phyloP scores from a whole-genome alignment of 192 early-diverging fungal species.

The Pilaira anomala region DNA sequence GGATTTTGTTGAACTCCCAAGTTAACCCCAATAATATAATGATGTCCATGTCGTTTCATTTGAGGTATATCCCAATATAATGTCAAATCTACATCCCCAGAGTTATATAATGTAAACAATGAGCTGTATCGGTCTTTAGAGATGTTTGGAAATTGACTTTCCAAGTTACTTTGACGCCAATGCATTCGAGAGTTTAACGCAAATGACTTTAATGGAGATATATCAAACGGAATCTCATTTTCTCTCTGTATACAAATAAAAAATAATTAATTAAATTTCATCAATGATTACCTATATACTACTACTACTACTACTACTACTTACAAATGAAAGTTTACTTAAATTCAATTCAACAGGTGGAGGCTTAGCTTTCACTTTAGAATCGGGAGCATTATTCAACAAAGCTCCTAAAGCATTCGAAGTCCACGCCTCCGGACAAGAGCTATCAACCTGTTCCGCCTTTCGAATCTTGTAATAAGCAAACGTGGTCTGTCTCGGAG shows the following conservation, averaged over 20 bases:
- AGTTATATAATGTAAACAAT: constrained; percentile 83
- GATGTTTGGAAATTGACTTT: constrained; percentile 65
- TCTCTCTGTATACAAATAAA: constrained; percentile 47
- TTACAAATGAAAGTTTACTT: constrained; percentile 51
- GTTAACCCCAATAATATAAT: constrained; percentile 91
- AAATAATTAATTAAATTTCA: constrained; percentile 39
- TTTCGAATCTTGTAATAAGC: constrained; percentile 49
- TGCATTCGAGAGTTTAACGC: constrained; percentile 66
- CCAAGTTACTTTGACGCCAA: constrained; percentile 65
- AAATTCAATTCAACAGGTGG: constrained; percentile 46
- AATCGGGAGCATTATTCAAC: constrained; percentile 38
- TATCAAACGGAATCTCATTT: constrained; percentile 53
- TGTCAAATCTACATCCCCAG: constrained; percentile 83
- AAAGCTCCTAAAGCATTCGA: constrained; percentile 45
- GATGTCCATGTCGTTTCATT: constrained; percentile 68
- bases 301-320: background rate
- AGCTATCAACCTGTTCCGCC: background rate
- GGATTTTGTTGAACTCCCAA: constrained; percentile 74
- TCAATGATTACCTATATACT: constrained; percentile 21
- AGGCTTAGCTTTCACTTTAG: constrained; percentile 28
- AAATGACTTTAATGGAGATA: constrained; percentile 65
- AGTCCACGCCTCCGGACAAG: constrained; percentile 46
- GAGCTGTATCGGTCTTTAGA: constrained; percentile 48
- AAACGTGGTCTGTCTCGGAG: constrained; percentile 54
- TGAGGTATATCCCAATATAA: constrained; percentile 75